Base-by-base conservation (phyloP, 208 protist genomes). In the Trypanosoma vivax region DNA sequence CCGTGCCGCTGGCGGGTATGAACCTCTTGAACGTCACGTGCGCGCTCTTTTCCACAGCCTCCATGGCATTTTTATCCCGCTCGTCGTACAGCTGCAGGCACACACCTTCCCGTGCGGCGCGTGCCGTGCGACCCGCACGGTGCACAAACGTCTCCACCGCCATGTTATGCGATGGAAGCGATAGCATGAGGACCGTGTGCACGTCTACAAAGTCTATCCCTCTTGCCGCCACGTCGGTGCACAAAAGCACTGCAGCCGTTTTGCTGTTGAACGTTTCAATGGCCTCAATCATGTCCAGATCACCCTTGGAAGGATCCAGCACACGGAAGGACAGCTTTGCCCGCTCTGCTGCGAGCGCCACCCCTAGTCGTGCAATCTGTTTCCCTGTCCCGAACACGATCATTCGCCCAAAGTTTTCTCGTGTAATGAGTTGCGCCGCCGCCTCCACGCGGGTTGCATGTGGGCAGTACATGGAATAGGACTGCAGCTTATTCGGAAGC, bases 111-210 rank as follows among this genome's bases (percentile, higher is more conserved):
- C 76, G 70, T 34, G 80, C 84, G 9, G 96, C 70, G 25, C 97
- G 88, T 9, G 97, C 97, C 18, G 96, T 98, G 39, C 96, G 80
- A 11, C 97, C 96, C 5, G 96, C 86, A 49, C 96, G 81, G 66
- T 99, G 97, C n/a, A 98, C 79, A 60, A 98, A 99, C 13, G 96
- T 95, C 45, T 93, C 87, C 7, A 81, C 61, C 9, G 95, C 84
- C 43, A 88, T 80, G 37, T 61, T 62, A 28, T 60, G 53, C 6
- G 41, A 43, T 4, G 97, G 97, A 18, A 97, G 78, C 56, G 97
- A 96, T 46, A 97, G 95, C 84, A 99, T 98, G 21, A 99, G 47
- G 27, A 99, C 97, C 70, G 90, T 96, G 49, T 94, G 75, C 19
- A 98, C 94, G 21, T 41, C 65, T 7, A 83, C 72, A 31, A 99